A percentile compares a stretch with the other conserved stretches of the same genome.
Conservation (phyloP, 129 eudicot species). For the Pulicaria dysenterica region DNA sequence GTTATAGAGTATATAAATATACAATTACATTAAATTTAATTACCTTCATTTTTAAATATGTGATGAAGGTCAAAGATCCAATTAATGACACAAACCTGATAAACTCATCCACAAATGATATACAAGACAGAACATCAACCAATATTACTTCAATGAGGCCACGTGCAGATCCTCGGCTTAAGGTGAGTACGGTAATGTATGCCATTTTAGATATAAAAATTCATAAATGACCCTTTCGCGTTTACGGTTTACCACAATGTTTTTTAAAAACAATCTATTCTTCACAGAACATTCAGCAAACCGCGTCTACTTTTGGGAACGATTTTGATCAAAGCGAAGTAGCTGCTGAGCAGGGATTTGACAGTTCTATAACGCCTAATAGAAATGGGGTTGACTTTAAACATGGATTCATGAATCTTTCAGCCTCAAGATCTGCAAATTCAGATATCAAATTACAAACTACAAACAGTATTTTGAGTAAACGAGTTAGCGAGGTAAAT, state of each 20-base stretch:
- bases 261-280: neutral
- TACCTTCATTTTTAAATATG: conserved; percentile 1
- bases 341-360: conserved; percentile 45
- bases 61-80: conserved; percentile 58
- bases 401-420: conserved; percentile 36
- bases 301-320: conserved; percentile 39
- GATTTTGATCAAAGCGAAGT: conserved; percentile 50
- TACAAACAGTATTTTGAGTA: conserved; percentile 27
- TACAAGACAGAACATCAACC: conserved; percentile 43
- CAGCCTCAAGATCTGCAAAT: conserved; percentile 32
- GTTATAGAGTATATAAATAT: neutral
- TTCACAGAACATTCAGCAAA: conserved; percentile 51
- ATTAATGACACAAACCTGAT: conserved; percentile 37
- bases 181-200: conserved; percentile 35
- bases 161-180: conserved; percentile 55
- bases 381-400: conserved; percentile 59
- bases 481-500: conserved; percentile 42
- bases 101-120: conserved; percentile 53
- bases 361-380: conserved; percentile 43
- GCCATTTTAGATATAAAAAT: neutral
- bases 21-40: conserved; percentile 15
- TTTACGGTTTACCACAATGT: neutral
- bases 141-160: conserved; percentile 42
- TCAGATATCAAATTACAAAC: conserved; percentile 39
- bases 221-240: neutral